Evolutionary conservation across 192 early-diverging fungal species (phyloP), one percentile per base, ranked within the genome.

Genomic region (Funneliformis geosporum): DNA sequence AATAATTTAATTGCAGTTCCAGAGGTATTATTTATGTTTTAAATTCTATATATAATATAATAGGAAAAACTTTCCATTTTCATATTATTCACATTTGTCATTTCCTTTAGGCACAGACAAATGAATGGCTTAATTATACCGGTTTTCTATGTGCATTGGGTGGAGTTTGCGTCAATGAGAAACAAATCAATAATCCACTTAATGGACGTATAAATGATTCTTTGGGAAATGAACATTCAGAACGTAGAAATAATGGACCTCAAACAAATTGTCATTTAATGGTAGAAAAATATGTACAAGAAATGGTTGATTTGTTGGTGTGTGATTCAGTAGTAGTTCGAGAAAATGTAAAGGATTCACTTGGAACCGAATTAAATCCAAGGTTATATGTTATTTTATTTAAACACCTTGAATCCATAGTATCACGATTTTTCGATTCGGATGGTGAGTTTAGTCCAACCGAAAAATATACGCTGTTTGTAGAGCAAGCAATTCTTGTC

Each of bases 61-160:
- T 16, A 60, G 16, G 6, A 38, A 16, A 38, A 38, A 7, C 14
- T 12, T 65, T 65, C 16, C 21, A 1, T 11, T 21, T 43, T 43
- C 6, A 69, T 47, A 33, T 50, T 46, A 27, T 6, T 64, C 25
- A 55, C 18, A 21, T 21, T 55, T 21, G 18, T 55, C 18, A 21
- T 55, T 5, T 55, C 6, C 16, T 21, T 55, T 21, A 83, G 67
- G 72, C 82, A 5, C 81, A 76, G 5, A 82, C 82, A 16, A 82
- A 90, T 9, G 92, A 95, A 64, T 94, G 95, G 93, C 86, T 89
- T 69, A 93, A 95, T 74, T 94, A 94, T 81, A 93, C 93, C 8
- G 93, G 94, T 2, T 96, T 95, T 79, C 85, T 95, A 27, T 93
- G 92, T 55, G 91, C 94, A 18, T 79, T 95, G 18, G 94, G 93